phyloP scores from a whole-genome alignment of 352 stramenopile genomes.

The Pythium graminicola region DNA sequence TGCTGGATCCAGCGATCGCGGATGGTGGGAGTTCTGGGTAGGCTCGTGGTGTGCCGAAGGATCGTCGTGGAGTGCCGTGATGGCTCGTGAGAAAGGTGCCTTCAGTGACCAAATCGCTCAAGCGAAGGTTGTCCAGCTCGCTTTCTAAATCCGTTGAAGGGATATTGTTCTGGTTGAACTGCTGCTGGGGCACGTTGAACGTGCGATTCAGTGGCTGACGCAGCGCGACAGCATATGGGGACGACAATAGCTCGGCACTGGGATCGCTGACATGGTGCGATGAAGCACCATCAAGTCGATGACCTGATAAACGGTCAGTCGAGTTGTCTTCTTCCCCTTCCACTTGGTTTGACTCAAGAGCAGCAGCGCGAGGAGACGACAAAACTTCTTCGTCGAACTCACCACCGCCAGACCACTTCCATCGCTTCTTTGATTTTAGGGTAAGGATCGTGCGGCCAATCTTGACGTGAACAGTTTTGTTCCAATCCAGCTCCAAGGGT shows the following conservation, averaged over 20 bases:
- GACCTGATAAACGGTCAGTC: constrained; percentile 1
- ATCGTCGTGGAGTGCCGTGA: constrained; percentile 14
- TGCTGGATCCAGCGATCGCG: constrained; percentile 11
- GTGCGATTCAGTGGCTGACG: constrained; percentile 25
- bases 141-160: constrained; percentile 14
- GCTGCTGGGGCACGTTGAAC: constrained; percentile 14
- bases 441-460: constrained; percentile 81
- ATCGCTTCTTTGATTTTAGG: constrained; percentile 79
- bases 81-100: constrained; percentile 4
- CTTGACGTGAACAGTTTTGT: constrained; percentile 77
- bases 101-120: constrained; percentile 21
- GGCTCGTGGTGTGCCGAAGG: constrained; percentile 10
- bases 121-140: constrained; percentile 16
- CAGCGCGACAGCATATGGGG: constrained; percentile 18
- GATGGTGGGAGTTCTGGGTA: constrained; percentile 18
- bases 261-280: constrained; percentile 13
- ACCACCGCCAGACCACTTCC: constrained; percentile 58
- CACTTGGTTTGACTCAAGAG: constrained; percentile 6
- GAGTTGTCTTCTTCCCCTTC: constrained; percentile 1
- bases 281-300: constrained; percentile 6
- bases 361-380: constrained; percentile 2
- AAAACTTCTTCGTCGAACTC: constrained; percentile 20
- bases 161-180: constrained; percentile 15
- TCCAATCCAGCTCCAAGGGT: constrained; percentile 75
- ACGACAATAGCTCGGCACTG: constrained; percentile 22